Base-by-base conservation (phyloP, 148 eudicot species). In the Vaccinium vitisidaea region DNA sequence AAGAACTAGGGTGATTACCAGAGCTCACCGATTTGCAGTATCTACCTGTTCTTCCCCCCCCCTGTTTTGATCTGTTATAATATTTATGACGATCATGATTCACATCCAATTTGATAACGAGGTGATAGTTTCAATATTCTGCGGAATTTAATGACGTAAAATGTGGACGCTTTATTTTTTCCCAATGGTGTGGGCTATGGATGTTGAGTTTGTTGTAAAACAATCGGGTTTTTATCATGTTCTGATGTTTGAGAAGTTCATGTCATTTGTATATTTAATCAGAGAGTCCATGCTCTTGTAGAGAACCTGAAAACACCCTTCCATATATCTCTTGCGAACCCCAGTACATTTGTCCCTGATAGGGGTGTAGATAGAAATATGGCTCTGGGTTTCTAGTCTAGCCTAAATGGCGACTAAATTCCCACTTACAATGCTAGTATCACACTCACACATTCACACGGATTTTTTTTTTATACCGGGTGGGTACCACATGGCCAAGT, bases 111-210 rank as follows among this genome's bases (percentile, higher is more conserved):
- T 56, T 16, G 46, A 54, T 54, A 14, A 54, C 12, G 25, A 54
- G 49, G 23, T 53, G 49, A 30, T 2, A n/a, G 15, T 56, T 30
- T 6, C 19, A 18, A 55, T 79, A 79, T 79, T 50, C 55, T 23
- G 80, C 52, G 80, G 80, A 77, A 43, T n/a, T 81, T 43, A 61
- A 59, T 23, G 74, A n/a, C 43, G 49, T 52, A 53, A 23, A 18
- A 43, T 58, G 32, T 19, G 54, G 74, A 61, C 36, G 15, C 54
- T 43, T 5, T 15, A 9, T 30, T 18, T 56, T 58, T 13, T 39
- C 43, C 25, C 50, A 59, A 13, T 43, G n/a, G 30, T 81, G 46
- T 58, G 16, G 54, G 52, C 53, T 19, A 19, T 19, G 14, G 30
- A 18, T 1, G 52, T 14, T 58, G 19, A 39, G 80, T 52, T 19